Evolutionary conservation across 2,329 filamentous ascomycete genomes (phyloP).

Genomic region (Tolypocladium ovalisporum): DNA sequence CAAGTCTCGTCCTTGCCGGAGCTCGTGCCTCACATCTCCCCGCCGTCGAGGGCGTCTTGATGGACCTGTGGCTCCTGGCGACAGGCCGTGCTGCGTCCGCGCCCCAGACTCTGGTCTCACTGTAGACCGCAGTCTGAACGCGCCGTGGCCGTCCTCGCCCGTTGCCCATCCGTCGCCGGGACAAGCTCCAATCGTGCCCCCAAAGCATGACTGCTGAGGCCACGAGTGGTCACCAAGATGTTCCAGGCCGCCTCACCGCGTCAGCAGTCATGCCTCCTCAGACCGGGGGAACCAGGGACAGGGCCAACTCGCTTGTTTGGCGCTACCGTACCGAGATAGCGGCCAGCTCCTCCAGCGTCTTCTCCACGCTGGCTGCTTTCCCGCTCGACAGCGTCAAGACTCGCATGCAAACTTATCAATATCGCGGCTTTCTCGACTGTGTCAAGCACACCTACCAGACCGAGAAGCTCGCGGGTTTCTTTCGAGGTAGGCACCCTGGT

Average conservation of each 20-base stretch:
- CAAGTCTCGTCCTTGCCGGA: not conserved
- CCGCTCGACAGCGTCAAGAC: constrained; percentile 85
- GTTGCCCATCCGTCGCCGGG: not conserved
- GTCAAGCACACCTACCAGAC: constrained; percentile 63
- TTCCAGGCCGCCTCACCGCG: constrained; percentile 18
- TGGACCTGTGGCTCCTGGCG: constrained; percentile 25
- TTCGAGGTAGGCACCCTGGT: constrained; percentile 50
- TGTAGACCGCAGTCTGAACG: constrained; percentile 16
- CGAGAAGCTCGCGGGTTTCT: constrained; percentile 68
- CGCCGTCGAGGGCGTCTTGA: constrained; percentile 17
- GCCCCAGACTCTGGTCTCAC: constrained; percentile 16
- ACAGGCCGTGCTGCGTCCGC: constrained; percentile 20
- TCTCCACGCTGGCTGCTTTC: constrained; percentile 73
- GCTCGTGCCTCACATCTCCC: not conserved
- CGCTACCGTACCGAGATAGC: constrained; percentile 72
- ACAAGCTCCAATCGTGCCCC: constrained; percentile 1
- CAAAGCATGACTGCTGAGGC: constrained; percentile 26
- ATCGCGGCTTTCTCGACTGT: constrained; percentile 63
- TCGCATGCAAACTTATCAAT: constrained; percentile 80
- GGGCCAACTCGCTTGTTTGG: constrained; percentile 46
- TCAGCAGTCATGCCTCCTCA: constrained; percentile 18
- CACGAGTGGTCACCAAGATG: constrained; percentile 26
- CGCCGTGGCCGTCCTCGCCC: constrained; percentile 10
- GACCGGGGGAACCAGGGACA: constrained; percentile 10
- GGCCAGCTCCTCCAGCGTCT: constrained; percentile 64